Percentiles rank a stretch among this genome's conserved stretches.
phyloP scores from a whole-genome alignment of 768 basidiomycete species.

The Mycena amicta region DNA sequence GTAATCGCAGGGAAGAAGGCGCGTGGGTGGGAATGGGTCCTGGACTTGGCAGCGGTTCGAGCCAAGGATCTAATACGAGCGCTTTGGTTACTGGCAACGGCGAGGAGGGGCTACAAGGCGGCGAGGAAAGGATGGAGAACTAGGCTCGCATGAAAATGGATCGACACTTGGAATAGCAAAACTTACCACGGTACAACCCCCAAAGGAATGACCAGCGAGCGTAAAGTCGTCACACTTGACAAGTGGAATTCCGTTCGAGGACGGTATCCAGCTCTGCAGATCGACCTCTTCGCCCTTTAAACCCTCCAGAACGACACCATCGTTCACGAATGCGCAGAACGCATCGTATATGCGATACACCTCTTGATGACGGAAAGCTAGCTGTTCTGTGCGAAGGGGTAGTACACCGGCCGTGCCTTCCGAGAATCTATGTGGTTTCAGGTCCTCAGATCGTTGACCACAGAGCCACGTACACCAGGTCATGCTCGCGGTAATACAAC shows the following conservation, averaged over 20 bases:
- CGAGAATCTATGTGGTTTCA: conserved; percentile 8
- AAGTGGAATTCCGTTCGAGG: conserved; percentile 22
- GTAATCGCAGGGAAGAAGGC: conserved; percentile 33
- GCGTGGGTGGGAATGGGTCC: conserved; percentile 44
- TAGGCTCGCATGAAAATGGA: conserved; percentile 28
- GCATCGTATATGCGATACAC: conserved; percentile 64
- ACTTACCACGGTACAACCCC: conserved; percentile 50
- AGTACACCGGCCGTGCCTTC: conserved; percentile 26
- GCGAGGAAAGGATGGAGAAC: conserved; percentile 60
- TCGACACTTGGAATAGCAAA: background rate
- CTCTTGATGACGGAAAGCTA: conserved; percentile 70
- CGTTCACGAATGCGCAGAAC: conserved; percentile 55
- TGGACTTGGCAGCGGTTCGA: conserved; percentile 71
- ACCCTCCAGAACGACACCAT: conserved; percentile 38
- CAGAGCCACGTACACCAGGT: conserved; percentile 50
- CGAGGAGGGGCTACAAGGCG: conserved; percentile 39
- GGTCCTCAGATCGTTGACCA: background rate
- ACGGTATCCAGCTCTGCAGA: conserved; percentile 43
- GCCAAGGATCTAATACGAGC: conserved; percentile 81
- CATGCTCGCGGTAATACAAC: conserved; percentile 58
- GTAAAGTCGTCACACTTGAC: conserved; percentile 39
- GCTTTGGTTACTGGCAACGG: conserved; percentile 58
- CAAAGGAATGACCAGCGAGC: conserved; percentile 50
- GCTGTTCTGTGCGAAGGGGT: conserved; percentile 68
- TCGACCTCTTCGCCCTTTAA: conserved; percentile 39